phyloP scores from a whole-genome alignment of 2,329 filamentous ascomycete species.

The Plectosphaerella plurivora region DNA sequence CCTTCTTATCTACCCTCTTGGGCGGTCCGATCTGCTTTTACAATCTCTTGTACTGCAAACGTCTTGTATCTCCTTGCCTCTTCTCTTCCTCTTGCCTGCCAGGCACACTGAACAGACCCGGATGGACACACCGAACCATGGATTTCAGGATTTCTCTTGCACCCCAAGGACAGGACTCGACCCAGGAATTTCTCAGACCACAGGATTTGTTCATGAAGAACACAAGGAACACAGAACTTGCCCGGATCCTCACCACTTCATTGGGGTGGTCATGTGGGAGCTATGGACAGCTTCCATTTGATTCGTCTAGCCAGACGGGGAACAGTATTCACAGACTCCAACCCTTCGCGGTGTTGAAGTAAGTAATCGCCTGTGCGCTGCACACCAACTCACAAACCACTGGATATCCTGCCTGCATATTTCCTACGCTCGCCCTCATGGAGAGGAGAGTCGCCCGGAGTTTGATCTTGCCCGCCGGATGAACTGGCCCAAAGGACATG shows the following conservation, averaged over 20 bases:
- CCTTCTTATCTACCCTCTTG: constrained; percentile 32
- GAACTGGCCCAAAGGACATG: not conserved
- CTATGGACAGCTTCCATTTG: not conserved
- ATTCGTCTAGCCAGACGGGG: constrained; percentile 1
- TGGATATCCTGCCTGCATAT: constrained; percentile 1
- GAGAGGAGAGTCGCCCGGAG: not conserved
- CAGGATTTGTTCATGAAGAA: too few species aligned
- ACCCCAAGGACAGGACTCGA: constrained; percentile 1
- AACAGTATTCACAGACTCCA: not conserved
- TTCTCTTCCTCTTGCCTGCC: constrained; percentile 2
- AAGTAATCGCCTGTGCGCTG: constrained; percentile 1
- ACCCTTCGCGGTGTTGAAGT: not conserved
- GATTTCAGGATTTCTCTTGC: constrained; percentile 6
- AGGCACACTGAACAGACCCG: constrained; percentile 3
- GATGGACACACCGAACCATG: constrained; percentile 2
- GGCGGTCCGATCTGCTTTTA: constrained; percentile 35
- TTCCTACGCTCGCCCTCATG: not conserved
- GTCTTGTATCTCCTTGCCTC: constrained; percentile 22
- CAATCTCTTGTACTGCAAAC: constrained; percentile 18
- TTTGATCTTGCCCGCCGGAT: not conserved
- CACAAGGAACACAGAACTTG: constrained; percentile 4
- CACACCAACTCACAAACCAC: not conserved
- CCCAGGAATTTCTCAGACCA: not conserved
- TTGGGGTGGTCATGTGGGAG: not conserved
- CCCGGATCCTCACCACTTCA: not conserved